Conservation (phyloP, 116 monocot genomes). For the Zostera marina region DNA sequence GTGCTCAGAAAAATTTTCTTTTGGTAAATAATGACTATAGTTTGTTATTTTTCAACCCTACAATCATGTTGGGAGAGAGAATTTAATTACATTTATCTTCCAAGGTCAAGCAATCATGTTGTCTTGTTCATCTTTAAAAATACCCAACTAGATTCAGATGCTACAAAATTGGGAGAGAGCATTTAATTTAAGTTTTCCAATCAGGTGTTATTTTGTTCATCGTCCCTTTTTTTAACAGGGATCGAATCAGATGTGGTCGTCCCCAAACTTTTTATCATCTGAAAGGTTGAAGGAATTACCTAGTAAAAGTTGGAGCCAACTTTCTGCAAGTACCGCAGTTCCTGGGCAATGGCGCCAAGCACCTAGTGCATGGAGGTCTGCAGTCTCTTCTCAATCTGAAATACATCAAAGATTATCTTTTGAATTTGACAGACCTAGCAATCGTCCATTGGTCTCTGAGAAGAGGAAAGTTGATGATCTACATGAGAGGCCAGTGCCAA, state of each 20-base stretch:
- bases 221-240: slow-evolving; percentile 17
- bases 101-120: background rate
- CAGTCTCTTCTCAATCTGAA: slow-evolving; percentile 29
- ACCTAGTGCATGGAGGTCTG: slow-evolving; percentile 30
- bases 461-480: slow-evolving; percentile 42
- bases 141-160: background rate
- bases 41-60: background rate
- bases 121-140: background rate
- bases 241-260: slow-evolving; percentile 37
- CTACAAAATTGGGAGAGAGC: too few relatives aligned
- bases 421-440: slow-evolving; percentile 81
- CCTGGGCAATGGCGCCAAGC: slow-evolving; percentile 87
- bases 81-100: background rate
- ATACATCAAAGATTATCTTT: slow-evolving; percentile 48
- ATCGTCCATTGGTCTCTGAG: slow-evolving; percentile 36
- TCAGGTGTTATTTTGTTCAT: background rate
- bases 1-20: slow-evolving; percentile 32
- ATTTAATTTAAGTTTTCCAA: too few relatives aligned
- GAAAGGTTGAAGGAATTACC: slow-evolving; percentile 46
- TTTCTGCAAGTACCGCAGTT: slow-evolving; percentile 21
- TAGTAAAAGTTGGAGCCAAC: slow-evolving; percentile 52
- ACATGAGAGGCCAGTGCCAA: slow-evolving; percentile 24
- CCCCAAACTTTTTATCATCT: slow-evolving; percentile 20
- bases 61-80: too few relatives aligned
- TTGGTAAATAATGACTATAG: slow-evolving; percentile 14